Evolutionary conservation across 371 early-diverging fungal genomes (phyloP).

Genomic region (Furculomyces boomerangus): DNA sequence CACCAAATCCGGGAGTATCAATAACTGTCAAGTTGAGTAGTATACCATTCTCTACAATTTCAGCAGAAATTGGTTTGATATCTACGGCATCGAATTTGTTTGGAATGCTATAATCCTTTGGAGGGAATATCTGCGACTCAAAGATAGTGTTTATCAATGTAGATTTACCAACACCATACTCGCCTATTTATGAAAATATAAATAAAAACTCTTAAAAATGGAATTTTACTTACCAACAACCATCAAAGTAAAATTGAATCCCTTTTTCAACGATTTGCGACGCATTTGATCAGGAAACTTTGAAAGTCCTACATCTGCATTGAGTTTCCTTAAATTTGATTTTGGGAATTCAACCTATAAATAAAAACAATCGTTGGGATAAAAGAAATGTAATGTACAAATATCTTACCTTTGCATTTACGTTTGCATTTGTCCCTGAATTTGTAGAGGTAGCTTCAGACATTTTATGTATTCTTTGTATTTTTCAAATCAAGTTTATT

Average conservation of each 20-base stretch:
- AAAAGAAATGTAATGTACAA: no score
- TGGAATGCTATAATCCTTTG: conserved; percentile 61
- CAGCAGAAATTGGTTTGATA: conserved; percentile 85
- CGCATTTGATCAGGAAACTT: conserved; percentile 97
- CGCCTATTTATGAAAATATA: conserved; percentile 47
- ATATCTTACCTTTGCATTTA: no score
- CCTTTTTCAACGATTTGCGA: conserved; percentile 85
- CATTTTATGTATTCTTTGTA: no score
- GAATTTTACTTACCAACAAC: conserved; percentile 65
- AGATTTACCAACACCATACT: conserved; percentile 97
- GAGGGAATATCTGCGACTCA: conserved; percentile 77
- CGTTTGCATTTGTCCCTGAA: no score
- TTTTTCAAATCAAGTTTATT: no score
- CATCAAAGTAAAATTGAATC: conserved; percentile 89
- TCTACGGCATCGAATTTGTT: conserved; percentile 78
- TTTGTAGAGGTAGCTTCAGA: no score
- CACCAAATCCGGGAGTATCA: conserved; percentile 97
- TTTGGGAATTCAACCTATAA: no score
- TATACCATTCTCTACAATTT: conserved; percentile 91
- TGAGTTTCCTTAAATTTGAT: conserved; percentile 43
- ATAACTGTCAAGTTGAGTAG: conserved; percentile 80
- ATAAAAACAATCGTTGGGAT: no score
- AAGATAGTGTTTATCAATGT: conserved; percentile 98
- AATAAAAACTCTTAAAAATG: background rate
- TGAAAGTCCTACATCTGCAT: conserved; percentile 87